phyloP scores from a whole-genome alignment of 306 rosid species.

The Pyrus bretschneideri region DNA sequence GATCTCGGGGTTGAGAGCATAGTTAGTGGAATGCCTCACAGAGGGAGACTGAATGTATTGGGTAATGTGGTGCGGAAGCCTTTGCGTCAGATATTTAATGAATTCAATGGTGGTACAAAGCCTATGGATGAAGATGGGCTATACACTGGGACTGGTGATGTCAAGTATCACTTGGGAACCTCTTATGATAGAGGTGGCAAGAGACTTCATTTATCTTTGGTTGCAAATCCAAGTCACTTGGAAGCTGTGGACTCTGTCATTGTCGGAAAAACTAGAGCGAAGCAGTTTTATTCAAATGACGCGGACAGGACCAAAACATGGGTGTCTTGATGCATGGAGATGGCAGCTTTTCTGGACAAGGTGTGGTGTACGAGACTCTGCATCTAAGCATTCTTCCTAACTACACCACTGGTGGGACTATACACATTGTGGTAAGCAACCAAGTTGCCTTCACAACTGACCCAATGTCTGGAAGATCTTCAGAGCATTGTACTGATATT shows the following conservation, averaged over 20 bases:
- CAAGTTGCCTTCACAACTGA: constrained; percentile 98
- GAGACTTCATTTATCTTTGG: constrained; percentile 79
- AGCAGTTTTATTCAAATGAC: constrained; percentile 74
- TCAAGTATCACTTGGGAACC: constrained; percentile 89
- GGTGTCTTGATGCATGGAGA: constrained; percentile 88
- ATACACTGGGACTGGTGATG: constrained; percentile 94
- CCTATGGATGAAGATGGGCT: constrained; percentile 87
- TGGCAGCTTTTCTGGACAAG: constrained; percentile 99
- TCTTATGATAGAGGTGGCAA: constrained; percentile 92
- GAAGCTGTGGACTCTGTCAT: constrained; percentile 93
- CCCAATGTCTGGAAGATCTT: constrained; percentile 81
- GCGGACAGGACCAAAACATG: constrained; percentile 71
- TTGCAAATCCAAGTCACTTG: constrained; percentile 94
- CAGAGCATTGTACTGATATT: constrained; percentile 88
- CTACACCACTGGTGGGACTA: constrained; percentile 90
- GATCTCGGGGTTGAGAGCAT: constrained; percentile 98
- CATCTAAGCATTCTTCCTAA: constrained; percentile 97
- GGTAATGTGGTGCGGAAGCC: constrained; percentile 95
- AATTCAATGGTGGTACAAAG: constrained; percentile 72
- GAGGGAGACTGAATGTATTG: constrained; percentile 83
- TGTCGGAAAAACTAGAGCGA: constrained; percentile 94
- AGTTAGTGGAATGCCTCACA: constrained; percentile 88
- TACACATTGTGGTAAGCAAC: constrained; percentile 83
- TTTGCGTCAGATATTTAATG: constrained; percentile 81
- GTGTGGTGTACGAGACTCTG: constrained; percentile 88